Evolutionary conservation across 139 green algal genomes (phyloP).

Genomic region (Tetraselmis striata): DNA sequence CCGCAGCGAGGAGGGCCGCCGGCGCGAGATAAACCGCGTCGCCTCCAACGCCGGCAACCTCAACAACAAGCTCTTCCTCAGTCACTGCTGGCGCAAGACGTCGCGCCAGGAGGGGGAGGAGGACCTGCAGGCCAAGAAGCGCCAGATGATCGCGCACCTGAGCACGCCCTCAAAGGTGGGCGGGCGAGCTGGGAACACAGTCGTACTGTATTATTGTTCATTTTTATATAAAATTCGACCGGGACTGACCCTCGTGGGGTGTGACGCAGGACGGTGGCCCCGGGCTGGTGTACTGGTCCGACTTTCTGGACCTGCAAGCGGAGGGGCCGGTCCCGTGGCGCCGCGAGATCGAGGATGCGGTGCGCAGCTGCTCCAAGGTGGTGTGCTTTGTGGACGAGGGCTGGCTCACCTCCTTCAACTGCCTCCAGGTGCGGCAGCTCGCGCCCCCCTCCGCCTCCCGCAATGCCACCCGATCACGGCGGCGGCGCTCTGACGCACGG

Average conservation of each 20-base stretch:
- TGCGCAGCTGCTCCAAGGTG: background rate
- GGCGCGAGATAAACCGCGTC: background rate
- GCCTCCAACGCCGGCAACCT: background rate
- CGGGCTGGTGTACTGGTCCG: background rate
- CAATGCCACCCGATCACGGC: too few species aligned
- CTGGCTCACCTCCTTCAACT: background rate
- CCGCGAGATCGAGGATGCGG: background rate
- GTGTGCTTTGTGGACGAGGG: background rate
- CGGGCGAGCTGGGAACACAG: background rate
- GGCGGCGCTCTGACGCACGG: too few species aligned
- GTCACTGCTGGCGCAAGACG: background rate
- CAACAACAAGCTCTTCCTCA: background rate
- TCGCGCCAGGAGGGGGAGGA: background rate
- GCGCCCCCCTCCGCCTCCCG: too few species aligned
- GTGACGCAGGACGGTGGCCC: too few species aligned
- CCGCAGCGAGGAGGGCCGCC: background rate
- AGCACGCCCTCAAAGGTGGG: background rate
- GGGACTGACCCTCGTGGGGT: too few species aligned
- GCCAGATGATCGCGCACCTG: background rate
- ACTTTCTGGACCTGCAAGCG: background rate
- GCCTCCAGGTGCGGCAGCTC: background rate
- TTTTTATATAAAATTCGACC: too few species aligned
- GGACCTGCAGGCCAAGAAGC: background rate
- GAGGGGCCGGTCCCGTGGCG: background rate
- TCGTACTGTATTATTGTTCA: too few species aligned